These are phyloP conservation scores for Prasinococcaceae sp. DNA, from an alignment of 139 green algal genomes.

Conservation along the genomic window DNA sequence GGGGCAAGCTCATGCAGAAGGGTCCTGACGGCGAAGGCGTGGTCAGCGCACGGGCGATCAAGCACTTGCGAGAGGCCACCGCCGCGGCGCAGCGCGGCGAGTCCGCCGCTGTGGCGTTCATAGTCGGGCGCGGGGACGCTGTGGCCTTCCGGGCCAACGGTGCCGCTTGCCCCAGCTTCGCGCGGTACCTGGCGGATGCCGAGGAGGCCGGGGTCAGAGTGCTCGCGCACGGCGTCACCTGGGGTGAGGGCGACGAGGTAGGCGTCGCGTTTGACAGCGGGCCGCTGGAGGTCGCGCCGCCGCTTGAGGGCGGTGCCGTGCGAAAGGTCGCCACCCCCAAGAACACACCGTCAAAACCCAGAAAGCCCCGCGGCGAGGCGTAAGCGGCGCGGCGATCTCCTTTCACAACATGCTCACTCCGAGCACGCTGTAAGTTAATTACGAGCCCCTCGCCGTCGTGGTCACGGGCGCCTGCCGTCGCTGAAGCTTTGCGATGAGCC, in stretches of 20 bases:
- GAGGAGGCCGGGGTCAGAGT: neutral
- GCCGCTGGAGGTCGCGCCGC: neutral
- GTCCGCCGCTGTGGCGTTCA: neutral
- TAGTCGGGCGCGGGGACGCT: conserved; percentile 1
- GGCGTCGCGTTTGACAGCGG: neutral
- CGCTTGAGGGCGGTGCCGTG: neutral
- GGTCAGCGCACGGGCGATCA: conserved; percentile 5
- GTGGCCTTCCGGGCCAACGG: conserved; percentile 1
- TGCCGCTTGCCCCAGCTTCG: conserved; percentile 5
- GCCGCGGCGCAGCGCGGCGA: neutral
- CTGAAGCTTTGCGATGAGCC: too few species aligned
- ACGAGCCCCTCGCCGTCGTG: too few species aligned
- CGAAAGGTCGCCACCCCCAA: too few species aligned
- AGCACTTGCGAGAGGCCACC: neutral
- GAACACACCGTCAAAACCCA: too few species aligned
- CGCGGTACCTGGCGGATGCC: neutral
- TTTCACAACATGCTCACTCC: too few species aligned
- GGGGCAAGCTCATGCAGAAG: conserved; percentile 4
- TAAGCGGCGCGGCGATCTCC: too few species aligned
- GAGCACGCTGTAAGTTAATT: too few species aligned
- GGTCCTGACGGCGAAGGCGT: conserved; percentile 5
- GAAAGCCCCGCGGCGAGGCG: too few species aligned
- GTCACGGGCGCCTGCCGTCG: too few species aligned
- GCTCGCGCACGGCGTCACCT: neutral
- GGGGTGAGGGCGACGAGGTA: conserved; percentile 5